Evolutionary conservation across 2,329 filamentous ascomycete species (phyloP).

Genomic region (Gremmenia infestans): DNA sequence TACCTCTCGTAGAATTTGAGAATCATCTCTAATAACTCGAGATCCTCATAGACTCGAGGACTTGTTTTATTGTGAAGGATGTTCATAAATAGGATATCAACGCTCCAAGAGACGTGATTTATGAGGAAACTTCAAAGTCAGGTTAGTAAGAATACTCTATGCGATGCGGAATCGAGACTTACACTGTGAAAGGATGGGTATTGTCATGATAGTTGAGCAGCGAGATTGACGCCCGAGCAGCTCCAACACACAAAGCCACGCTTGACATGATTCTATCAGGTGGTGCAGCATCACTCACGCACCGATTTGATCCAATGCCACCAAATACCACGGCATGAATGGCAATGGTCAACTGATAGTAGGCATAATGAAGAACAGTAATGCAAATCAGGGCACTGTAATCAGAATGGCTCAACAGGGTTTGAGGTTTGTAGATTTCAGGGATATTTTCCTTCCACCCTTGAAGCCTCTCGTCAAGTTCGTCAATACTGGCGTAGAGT

Average conservation of each 20-base stretch:
- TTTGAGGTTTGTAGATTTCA: slow-evolving; percentile 6
- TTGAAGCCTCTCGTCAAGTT: slow-evolving; percentile 13
- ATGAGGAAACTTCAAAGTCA: slow-evolving; percentile 4
- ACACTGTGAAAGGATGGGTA: slow-evolving; percentile 13
- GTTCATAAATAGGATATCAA: slow-evolving; percentile 17
- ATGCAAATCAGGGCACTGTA: slow-evolving; percentile 6
- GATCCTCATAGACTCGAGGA: slow-evolving; percentile 7
- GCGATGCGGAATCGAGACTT: neutral
- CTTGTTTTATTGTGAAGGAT: slow-evolving; percentile 15
- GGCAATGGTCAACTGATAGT: slow-evolving; percentile 14
- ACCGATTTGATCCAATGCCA: neutral
- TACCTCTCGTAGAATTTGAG: slow-evolving; percentile 10
- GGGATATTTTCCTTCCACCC: slow-evolving; percentile 11
- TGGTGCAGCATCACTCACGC: neutral
- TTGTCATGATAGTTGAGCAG: slow-evolving; percentile 13
- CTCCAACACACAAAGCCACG: slow-evolving; percentile 13
- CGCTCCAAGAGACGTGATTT: slow-evolving; percentile 15
- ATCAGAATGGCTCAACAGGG: neutral
- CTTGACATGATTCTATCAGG: slow-evolving; percentile 12
- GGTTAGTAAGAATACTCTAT: neutral
- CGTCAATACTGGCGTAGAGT: slow-evolving; percentile 8
- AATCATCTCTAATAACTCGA: slow-evolving; percentile 7
- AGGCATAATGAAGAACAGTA: slow-evolving; percentile 13
- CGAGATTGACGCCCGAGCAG: slow-evolving; percentile 13
- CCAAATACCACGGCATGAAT: slow-evolving; percentile 14